These are phyloP conservation scores for Phaeophleospora eucalypticola DNA, from an alignment of 2,329 filamentous ascomycete species.

Conservation along the genomic window DNA sequence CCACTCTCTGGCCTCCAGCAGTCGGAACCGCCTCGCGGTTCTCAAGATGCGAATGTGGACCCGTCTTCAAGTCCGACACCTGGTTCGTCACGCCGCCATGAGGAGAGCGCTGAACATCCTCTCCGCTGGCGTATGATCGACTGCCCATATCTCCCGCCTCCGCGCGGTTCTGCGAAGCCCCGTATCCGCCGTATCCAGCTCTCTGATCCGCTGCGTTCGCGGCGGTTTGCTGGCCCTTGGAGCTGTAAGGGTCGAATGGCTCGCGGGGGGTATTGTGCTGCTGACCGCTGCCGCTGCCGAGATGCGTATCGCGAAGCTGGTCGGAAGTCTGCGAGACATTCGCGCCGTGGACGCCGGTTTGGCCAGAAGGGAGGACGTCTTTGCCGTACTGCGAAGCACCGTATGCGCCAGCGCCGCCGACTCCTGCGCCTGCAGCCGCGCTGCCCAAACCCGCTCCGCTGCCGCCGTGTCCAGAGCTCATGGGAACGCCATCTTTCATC, in stretches of 20 bases:
- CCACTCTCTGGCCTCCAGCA: conserved; percentile 22
- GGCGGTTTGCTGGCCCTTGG: conserved; percentile 13
- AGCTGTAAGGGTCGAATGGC: conserved; percentile 15
- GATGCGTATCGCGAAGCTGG: conserved; percentile 1
- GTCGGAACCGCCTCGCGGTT: conserved; percentile 24
- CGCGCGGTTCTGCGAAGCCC: conserved; percentile 2
- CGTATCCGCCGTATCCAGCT: conserved; percentile 13
- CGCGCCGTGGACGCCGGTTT: too few relatives aligned
- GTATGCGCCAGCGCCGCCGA: not conserved
- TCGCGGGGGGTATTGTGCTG: conserved; percentile 3
- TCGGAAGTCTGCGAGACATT: not conserved
- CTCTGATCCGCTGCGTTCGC: conserved; percentile 8
- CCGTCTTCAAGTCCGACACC: conserved; percentile 1
- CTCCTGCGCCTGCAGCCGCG: too few relatives aligned
- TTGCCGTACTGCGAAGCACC: not conserved
- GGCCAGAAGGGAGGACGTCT: too few relatives aligned
- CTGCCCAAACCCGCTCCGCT: too few relatives aligned
- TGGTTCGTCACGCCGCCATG: conserved; percentile 7
- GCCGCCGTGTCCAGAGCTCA: not conserved
- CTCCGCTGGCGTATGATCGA: not conserved
- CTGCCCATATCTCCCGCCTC: conserved; percentile 7
- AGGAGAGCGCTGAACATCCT: conserved; percentile 3
- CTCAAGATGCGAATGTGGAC: conserved; percentile 12
- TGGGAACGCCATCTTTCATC: not conserved
- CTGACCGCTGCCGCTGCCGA: not conserved